A percentile compares a stretch with the other conserved stretches of the same genome.
Evolutionary conservation across 805 yeast genomes (phyloP).

Genomic region (Cyberlindnera euphorbiae): DNA sequence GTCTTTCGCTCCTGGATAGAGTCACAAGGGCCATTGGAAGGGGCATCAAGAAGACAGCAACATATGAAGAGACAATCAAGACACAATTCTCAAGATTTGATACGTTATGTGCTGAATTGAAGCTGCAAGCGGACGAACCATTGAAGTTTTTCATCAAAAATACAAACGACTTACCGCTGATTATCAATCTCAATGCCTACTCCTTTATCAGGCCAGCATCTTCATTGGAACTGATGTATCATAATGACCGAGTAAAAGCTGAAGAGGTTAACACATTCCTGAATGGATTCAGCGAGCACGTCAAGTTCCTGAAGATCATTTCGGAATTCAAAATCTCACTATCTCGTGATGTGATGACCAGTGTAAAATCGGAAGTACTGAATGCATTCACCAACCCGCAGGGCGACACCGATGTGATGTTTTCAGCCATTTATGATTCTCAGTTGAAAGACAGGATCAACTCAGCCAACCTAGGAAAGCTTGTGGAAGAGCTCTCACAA

Average conservation of each 20-base stretch:
- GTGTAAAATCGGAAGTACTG: slow-evolving; percentile 32
- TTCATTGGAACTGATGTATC: slow-evolving; percentile 29
- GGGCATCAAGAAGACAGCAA: slow-evolving; percentile 27
- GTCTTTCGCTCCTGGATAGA: slow-evolving; percentile 30
- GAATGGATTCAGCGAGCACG: slow-evolving; percentile 20
- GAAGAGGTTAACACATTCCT: slow-evolving; percentile 8
- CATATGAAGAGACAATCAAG: slow-evolving; percentile 33
- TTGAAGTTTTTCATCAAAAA: slow-evolving; percentile 43
- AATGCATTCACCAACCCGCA: slow-evolving; percentile 31
- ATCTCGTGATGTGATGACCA: slow-evolving; percentile 31
- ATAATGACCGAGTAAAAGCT: slow-evolving; percentile 23
- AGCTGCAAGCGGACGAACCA: slow-evolving; percentile 55
- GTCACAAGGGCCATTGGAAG: slow-evolving; percentile 30
- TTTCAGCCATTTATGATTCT: slow-evolving; percentile 35
- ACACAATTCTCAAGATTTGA: slow-evolving; percentile 67
- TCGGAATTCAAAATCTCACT: slow-evolving; percentile 38
- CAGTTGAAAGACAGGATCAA: slow-evolving; percentile 39
- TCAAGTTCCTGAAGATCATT: slow-evolving; percentile 30
- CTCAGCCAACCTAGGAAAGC: slow-evolving; percentile 30
- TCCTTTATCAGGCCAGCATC: slow-evolving; percentile 33
- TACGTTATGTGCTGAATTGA: slow-evolving; percentile 67
- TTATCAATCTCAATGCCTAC: slow-evolving; percentile 32
- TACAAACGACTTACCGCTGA: slow-evolving; percentile 26
- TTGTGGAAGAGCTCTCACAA: slow-evolving; percentile 37
- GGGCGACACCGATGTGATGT: slow-evolving; percentile 22